Evolutionary conservation across 192 early-diverging fungal species (phyloP).

Genomic region (Backusella sp.): DNA sequence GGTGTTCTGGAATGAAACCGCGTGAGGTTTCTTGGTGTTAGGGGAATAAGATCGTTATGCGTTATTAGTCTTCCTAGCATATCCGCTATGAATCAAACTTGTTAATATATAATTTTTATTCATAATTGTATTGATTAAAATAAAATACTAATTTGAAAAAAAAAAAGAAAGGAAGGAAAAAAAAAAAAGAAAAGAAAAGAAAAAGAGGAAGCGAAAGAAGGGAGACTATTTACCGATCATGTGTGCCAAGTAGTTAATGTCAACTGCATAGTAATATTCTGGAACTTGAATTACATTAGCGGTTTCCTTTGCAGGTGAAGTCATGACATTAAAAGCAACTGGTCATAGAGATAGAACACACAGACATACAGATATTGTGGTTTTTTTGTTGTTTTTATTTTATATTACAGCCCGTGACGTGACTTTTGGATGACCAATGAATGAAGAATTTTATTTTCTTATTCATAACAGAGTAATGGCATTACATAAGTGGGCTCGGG

Average conservation of each 20-base stretch:
- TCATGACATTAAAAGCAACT: slow-evolving; percentile 14
- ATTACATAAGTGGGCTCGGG: slow-evolving; percentile 28
- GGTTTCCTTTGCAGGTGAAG: slow-evolving; percentile 7
- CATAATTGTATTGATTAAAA: neutral
- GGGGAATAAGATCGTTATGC: slow-evolving; percentile 60
- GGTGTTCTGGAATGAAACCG: slow-evolving; percentile 94
- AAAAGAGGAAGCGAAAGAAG: neutral
- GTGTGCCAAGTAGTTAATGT: slow-evolving; percentile 48
- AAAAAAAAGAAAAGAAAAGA: neutral
- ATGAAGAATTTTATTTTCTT: neutral
- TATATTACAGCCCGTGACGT: neutral
- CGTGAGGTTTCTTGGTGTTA: slow-evolving; percentile 68
- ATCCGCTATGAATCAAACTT: slow-evolving; percentile 46
- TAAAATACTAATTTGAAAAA: neutral
- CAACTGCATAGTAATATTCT: slow-evolving; percentile 49
- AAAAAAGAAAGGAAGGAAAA: neutral
- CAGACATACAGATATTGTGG: neutral
- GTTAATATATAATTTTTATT: neutral
- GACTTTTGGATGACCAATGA: neutral
- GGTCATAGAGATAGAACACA: neutral
- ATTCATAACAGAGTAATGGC: slow-evolving; percentile 13
- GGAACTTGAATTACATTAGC: slow-evolving; percentile 26
- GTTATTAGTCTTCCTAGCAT: slow-evolving; percentile 57
- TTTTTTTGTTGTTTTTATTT: neutral
- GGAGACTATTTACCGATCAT: slow-evolving; percentile 43